Base-by-base conservation (phyloP, 805 yeast genomes). In the Wickerhamiella lipophila region DNA sequence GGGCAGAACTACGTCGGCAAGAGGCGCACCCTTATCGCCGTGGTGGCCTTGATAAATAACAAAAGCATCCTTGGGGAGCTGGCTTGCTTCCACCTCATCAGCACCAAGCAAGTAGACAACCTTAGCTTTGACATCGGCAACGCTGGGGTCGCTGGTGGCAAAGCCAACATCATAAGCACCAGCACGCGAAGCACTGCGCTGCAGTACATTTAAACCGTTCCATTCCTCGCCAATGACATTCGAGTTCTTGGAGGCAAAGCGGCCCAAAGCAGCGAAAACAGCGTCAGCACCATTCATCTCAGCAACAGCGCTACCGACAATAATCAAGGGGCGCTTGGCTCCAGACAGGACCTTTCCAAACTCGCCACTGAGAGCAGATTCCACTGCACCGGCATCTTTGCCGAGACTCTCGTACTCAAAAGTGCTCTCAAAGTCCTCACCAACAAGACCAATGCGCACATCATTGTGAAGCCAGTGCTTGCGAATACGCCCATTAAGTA, bases 21-120 rank as follows among this genome's bases (percentile, higher is more conserved):
- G 75, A 7, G 89, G 79, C 25, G 95, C 95, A 57, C 95, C 95
- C 19, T 75, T 65, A 58, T 84, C 95, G 68, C 95, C 95, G 67
- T 84, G 94, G 67, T 85, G 94, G 49, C 95, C 95, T 68, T 84
- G 86, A 68, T 84, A 84, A 47, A 84, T 79, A 26, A 85, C 95
- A 64, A 84, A 85, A 3, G 95, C 85, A 63, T 84, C 92, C 64
- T 72, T 71, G 56, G 94, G 94, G 57, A 84, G 76, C 52, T 81
- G 81, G 51, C 73, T 67, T 52, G 79, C 76, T 52, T 72, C 68
- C 53, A 83, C 64, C 67, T 85, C 94, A 64, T 84, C 95, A 30
- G 95, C 94, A 39, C 89, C 92, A 49, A 84, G 72, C 58, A 84
- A 71, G 70, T 82, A 85, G 47, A 84, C 74, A 63, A 85, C 72